Evolutionary conservation across 768 basidiomycete genomes (phyloP).

Genomic region (Tulasnella sp.): DNA sequence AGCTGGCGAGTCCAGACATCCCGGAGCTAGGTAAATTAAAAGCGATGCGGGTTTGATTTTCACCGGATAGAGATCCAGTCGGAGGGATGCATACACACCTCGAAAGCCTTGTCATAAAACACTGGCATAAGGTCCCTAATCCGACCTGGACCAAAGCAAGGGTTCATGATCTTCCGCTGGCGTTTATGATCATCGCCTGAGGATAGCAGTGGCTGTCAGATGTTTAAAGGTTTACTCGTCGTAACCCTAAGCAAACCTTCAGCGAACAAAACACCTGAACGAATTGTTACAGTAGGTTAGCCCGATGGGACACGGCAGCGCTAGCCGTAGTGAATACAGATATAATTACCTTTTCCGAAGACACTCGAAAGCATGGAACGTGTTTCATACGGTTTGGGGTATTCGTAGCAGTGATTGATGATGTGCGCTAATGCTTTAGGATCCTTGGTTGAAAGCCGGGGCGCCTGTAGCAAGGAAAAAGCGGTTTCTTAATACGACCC

Average conservation of each 20-base stretch:
- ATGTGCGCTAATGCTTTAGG: conserved; percentile 18
- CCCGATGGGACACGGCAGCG: background rate
- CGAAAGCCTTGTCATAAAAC: conserved; percentile 54
- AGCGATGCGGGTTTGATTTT: background rate
- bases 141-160: conserved; percentile 60
- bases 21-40: background rate
- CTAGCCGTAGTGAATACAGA: background rate
- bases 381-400: background rate
- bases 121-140: conserved; percentile 56
- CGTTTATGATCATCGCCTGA: conserved; percentile 21
- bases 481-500: background rate
- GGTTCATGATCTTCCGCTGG: conserved; percentile 42
- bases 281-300: background rate
- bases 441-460: conserved; percentile 12
- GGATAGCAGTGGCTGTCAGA: background rate
- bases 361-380: background rate
- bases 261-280: conserved; percentile 23
- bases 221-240: background rate
- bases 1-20: conserved; percentile 14
- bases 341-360: conserved; percentile 17
- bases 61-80: background rate
- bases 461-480: background rate
- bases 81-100: conserved; percentile 39
- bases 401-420: conserved; percentile 22
- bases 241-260: background rate